Base-by-base conservation (phyloP, 495 filamentous ascomycete species). In the Neurospora africana region DNA sequence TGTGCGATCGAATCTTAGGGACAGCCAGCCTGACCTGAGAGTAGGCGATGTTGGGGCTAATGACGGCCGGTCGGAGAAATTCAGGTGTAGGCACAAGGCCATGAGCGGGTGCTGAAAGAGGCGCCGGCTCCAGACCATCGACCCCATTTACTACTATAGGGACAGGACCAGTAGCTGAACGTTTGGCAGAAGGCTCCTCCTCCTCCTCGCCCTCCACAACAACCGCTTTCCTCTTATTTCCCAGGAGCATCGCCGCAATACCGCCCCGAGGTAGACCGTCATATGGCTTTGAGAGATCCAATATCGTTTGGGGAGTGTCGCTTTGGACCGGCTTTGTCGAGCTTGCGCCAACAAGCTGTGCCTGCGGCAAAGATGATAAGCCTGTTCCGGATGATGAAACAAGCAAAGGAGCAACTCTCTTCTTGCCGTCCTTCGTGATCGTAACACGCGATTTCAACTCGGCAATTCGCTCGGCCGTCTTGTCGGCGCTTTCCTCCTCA, bases 401-500 rank as follows among this genome's bases (percentile, higher is more conserved):
- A 5, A 99, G 86, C 75, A 98, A 81, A 7, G 95, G 95, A 4
- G 93, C 92, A 70, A 99, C 93, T 33, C 96, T 88, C 82, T 98
- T 99, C 82, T 94, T 98, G 21, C 95, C 95, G 70, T 99, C 95
- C 79, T 98, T 98, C 2, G 94, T 97, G 68, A 97, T 91, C 21
- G 93, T 97, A 9, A 97, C 93, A 11, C 95, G 90, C 68, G 93
- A 89, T 79, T 98, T 98, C 72, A 98, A 78, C 70, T 89, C 88
- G 68, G 93, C 92, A 41, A 96, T 83, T 74, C 92, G 90, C 61
- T 84, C 81, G 40, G 83, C 89, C 4, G 89, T 82, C 76, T 90
- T 89, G 71, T 85, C 81, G 77, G 85, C 75, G 70, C 80, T 78
- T 72, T 89, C 88, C 37, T 83, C 80, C 10, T 78, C 77, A 1